Base-by-base conservation (phyloP, 805 yeast genomes). In the Millerozyma miso region DNA sequence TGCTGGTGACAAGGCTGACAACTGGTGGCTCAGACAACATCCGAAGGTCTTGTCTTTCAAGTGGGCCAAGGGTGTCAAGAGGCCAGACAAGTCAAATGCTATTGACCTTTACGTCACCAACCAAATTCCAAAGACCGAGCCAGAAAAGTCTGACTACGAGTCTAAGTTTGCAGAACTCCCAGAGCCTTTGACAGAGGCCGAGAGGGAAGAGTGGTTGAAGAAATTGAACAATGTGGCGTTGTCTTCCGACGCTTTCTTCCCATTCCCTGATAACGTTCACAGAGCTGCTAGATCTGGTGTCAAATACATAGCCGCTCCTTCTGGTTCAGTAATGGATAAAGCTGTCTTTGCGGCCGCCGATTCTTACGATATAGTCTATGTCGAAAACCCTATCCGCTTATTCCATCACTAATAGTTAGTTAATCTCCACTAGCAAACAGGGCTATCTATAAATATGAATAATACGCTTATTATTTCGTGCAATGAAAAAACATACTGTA, bases 21-120 rank as follows among this genome's bases (percentile, higher is more conserved):
- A 90, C 80, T 93, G 98, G 98, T 93, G 99, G 99, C 79, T 93
- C 62, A 85, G 99, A 77, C 98, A 93, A 70, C 99, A 93, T 71
- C 98, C 98, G 54, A 81, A 75, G 63, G 98, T 93, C 6, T 73
- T 93, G 46, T 93, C 73, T 18, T 85, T 93, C 80, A 80, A 91
- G 73, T 93, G 98, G 98, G 95, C 96, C 50, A 88, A 88, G 74
- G 98, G 98, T 61, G 85, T 85, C 54, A 93, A 93, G 80, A 88
- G 97, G 74, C 97, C 98, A 50, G 99, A 93, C 65, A 93, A 93
- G 80, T 85, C 96, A 40, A 93, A 93, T 63, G 99, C 97, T 43
- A 93, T 93, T 67, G 99, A 93, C 67, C 76, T 93, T 65, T 93
- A 63, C 62, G 98, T 93, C 37, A 81, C 96, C 17, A 80, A 82